Evolutionary conservation across 805 yeast species (phyloP).

Genomic region (Debaryomyces castellii): DNA sequence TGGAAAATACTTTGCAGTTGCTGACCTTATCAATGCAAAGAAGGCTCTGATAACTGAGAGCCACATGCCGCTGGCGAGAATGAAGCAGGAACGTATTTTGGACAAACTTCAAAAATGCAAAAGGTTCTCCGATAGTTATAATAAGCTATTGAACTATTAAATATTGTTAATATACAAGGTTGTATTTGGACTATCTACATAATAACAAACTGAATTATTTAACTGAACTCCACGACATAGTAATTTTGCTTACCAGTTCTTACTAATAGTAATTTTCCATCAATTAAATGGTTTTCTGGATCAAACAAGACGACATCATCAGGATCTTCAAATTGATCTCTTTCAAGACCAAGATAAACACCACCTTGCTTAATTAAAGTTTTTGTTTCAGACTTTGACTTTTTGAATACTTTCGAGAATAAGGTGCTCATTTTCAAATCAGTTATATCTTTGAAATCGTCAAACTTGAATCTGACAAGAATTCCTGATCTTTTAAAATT

Average conservation of each 20-base stretch:
- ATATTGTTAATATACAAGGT: background rate
- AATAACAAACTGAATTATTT: background rate
- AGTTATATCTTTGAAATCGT: constrained; percentile 29
- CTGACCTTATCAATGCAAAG: constrained; percentile 8
- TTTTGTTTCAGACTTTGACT: constrained; percentile 57
- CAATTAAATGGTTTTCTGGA: constrained; percentile 51
- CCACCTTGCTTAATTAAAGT: constrained; percentile 69
- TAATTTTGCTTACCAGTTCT: constrained; percentile 76
- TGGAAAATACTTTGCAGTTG: background rate
- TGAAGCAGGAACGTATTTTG: background rate
- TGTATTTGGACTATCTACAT: constrained; percentile 3
- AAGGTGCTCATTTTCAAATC: constrained; percentile 52
- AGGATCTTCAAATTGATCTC: constrained; percentile 48
- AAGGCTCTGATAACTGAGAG: constrained; percentile 5
- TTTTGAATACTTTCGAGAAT: constrained; percentile 47
- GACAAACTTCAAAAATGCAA: constrained; percentile 7
- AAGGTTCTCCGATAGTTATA: constrained; percentile 7
- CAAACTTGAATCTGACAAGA: constrained; percentile 34
- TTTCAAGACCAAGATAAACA: constrained; percentile 63
- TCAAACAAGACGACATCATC: constrained; percentile 51
- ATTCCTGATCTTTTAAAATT: constrained; percentile 63
- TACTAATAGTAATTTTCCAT: constrained; percentile 58
- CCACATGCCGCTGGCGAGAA: constrained; percentile 8
- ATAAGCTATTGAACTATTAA: constrained; percentile 10
- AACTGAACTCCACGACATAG: constrained; percentile 47